phyloP scores from a whole-genome alignment of 306 rosid species.

The Gastrolobium bilobum region DNA sequence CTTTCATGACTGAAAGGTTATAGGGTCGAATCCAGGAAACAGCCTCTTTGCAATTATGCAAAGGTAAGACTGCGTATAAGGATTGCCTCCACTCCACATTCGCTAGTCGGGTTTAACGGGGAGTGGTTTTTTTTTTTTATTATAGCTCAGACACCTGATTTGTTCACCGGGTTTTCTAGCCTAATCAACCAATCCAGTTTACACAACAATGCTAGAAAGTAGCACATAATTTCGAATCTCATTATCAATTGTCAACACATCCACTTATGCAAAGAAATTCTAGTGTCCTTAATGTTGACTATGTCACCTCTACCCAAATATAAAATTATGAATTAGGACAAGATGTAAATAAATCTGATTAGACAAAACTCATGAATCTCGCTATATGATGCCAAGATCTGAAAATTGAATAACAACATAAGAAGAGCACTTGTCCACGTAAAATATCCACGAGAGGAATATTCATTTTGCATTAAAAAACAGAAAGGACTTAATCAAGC shows the following conservation, averaged over 20 bases:
- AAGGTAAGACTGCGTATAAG: too few species aligned
- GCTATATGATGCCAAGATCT: background rate
- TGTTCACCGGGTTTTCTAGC: too few species aligned
- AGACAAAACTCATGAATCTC: slow-evolving; percentile 18
- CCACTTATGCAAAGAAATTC: slow-evolving; percentile 34
- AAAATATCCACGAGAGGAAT: background rate
- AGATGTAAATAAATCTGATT: background rate
- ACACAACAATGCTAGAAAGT: background rate
- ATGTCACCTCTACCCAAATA: slow-evolving; percentile 6
- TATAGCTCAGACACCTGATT: too few species aligned
- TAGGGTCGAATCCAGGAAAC: too few species aligned
- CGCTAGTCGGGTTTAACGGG: too few species aligned
- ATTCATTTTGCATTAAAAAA: background rate
- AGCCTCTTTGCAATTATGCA: too few species aligned
- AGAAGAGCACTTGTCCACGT: background rate
- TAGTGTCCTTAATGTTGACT: background rate
- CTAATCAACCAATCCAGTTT: too few species aligned
- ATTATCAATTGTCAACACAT: background rate
- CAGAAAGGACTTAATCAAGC: background rate
- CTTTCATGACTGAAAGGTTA: too few species aligned
- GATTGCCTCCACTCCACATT: too few species aligned
- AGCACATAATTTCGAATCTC: slow-evolving; percentile 29
- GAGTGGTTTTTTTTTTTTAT: too few species aligned
- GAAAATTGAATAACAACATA: background rate
- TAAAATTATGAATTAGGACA: slow-evolving; percentile 1